Evolutionary conservation across 306 rosid species (phyloP).

Genomic region (Leucaena leucocephala): DNA sequence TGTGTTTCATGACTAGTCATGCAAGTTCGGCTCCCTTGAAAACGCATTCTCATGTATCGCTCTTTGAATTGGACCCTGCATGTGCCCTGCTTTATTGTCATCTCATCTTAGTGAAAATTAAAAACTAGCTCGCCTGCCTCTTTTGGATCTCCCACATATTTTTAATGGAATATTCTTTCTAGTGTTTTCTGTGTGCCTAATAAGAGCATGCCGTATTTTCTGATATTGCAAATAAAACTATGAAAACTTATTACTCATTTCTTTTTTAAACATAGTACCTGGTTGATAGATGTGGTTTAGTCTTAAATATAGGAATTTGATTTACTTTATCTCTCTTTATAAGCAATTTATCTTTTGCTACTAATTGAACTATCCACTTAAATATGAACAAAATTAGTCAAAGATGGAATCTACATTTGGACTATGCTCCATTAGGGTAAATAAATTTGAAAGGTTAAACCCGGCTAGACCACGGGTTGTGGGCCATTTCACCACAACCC

Average conservation of each 20-base stretch:
- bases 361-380: too few relatives aligned
- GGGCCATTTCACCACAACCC: too few relatives aligned
- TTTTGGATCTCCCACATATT: neutral
- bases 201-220: neutral
- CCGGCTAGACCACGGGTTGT: too few relatives aligned
- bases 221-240: neutral
- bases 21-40: neutral
- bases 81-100: neutral
- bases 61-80: neutral
- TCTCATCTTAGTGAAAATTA: neutral
- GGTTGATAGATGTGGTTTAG: too few relatives aligned
- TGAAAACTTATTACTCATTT: neutral
- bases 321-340: too few relatives aligned
- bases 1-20: constrained; percentile 12
- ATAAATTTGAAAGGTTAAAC: neutral
- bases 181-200: neutral
- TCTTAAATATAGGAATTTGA: too few relatives aligned
- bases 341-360: too few relatives aligned
- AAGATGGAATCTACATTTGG: too few relatives aligned
- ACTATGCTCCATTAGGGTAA: neutral
- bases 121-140: neutral
- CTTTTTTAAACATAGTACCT: too few relatives aligned
- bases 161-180: too few relatives aligned
- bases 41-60: too few relatives aligned
- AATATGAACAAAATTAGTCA: too few relatives aligned